A percentile compares a stretch with the other conserved stretches of the same genome.
These are phyloP conservation scores for Suillus discolor DNA, from an alignment of 768 basidiomycete species.

Conservation along the genomic window DNA sequence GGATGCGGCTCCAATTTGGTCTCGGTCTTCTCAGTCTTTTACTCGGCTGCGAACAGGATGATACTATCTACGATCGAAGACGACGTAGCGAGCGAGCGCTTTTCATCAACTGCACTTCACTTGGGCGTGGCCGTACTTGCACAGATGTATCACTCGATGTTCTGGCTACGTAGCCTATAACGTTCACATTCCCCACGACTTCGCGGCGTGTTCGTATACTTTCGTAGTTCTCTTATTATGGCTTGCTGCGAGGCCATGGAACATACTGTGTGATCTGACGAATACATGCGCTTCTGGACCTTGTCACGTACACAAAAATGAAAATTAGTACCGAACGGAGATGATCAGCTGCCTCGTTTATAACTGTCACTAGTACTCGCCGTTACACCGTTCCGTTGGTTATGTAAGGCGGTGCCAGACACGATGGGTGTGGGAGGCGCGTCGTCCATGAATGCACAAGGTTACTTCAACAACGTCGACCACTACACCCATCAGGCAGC, in stretches of 20 bases:
- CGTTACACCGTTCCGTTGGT: conserved; percentile 3
- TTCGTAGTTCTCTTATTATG: neutral
- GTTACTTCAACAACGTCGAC: conserved; percentile 10
- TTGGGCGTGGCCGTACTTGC: neutral
- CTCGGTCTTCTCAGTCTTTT: neutral
- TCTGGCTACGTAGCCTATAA: neutral
- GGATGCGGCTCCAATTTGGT: neutral
- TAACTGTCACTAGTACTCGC: neutral
- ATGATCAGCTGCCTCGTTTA: neutral
- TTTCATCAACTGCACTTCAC: neutral
- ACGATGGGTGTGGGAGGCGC: conserved; percentile 15
- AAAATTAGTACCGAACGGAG: neutral
- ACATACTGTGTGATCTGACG: neutral
- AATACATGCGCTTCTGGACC: neutral
- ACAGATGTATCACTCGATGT: neutral
- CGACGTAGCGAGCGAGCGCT: too few relatives aligned
- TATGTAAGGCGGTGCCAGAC: conserved; percentile 24
- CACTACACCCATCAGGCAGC: conserved; percentile 17
- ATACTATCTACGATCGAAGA: neutral
- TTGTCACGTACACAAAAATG: neutral
- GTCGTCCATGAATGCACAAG: conserved; percentile 3
- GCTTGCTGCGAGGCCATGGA: neutral
- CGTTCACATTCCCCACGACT: neutral
- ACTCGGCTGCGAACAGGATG: neutral
- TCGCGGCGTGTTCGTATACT: neutral